Base-by-base conservation (phyloP, 257 asterid species). In the Nicotiana sylvestris region DNA sequence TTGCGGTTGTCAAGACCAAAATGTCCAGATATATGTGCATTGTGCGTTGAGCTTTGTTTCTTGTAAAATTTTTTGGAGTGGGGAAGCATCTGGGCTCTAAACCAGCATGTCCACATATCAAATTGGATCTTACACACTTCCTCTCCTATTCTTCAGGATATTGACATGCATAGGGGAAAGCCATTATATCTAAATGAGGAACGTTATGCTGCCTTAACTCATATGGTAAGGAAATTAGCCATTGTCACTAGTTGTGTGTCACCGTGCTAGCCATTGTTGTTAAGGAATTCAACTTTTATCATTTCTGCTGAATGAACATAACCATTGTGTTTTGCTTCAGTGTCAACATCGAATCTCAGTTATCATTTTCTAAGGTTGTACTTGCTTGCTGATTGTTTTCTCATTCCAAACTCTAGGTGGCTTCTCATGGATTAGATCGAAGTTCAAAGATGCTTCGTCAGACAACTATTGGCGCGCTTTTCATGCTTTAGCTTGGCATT, bases 401-500 rank as follows among this genome's bases (percentile, higher is more conserved):
- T 78, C 80, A 87, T 83, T 78, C 77, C 84, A 81, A 81, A 53
- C 56, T 84, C 69, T 86, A 96, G 99, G 98, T 96, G 90, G 95
- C 99, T 81, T 96, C 99, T 79, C 99, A 96, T 77, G 98, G 99
- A 83, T 93, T 96, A 85, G 98, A 94, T 87, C 93, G 98, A 78
- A 92, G 98, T 90, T 89, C 99, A 61, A 92, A 90, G 90, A 97
- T 96, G 92, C 98, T 94, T 79, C 94, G 93, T 81, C 95, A 90
- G 85, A 96, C 99, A 66, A 92, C 98, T 66, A 86, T 90, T 67
- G 97, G 97, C 77, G 76, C 96, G n/a, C 85, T 93, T 86, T 94
- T 92, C 91, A 86, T 89, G 93, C 88, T 92, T 82, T 94, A 92
- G 94, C 86, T 91, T 79, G 67, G 61, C 77, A 64, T 82, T 53